These are phyloP conservation scores for Daedaleopsis sinensis DNA, from an alignment of 768 basidiomycete genomes.

Conservation along the genomic window DNA sequence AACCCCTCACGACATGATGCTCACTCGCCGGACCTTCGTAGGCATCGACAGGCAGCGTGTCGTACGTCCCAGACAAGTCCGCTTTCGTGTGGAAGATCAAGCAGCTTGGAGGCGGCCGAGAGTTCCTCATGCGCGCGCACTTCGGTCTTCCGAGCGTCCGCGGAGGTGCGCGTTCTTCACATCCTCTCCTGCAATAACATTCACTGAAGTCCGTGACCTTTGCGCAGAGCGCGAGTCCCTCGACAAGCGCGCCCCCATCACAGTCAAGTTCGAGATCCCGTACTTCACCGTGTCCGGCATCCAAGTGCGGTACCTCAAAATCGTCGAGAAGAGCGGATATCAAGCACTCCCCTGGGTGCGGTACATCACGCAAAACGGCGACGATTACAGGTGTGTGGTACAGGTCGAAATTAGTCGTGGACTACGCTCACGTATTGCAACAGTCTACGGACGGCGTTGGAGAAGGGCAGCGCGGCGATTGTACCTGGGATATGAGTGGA, in stretches of 20 bases:
- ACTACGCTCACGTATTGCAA: conserved; percentile 1
- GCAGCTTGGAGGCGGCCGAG: conserved; percentile 91
- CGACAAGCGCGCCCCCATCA: conserved; percentile 92
- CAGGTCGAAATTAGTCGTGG: neutral
- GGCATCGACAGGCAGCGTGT: conserved; percentile 94
- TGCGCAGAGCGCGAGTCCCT: conserved; percentile 61
- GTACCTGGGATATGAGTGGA: conserved; percentile 37
- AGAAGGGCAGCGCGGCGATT: conserved; percentile 72
- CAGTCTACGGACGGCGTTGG: conserved; percentile 72
- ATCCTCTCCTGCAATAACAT: neutral
- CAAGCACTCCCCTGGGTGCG: conserved; percentile 96
- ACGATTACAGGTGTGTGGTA: conserved; percentile 76
- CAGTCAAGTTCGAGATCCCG: conserved; percentile 97
- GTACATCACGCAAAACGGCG: conserved; percentile 91
- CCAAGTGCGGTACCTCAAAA: conserved; percentile 97
- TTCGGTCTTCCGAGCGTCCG: conserved; percentile 95
- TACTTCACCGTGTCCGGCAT: conserved; percentile 98
- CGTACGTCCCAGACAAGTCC: conserved; percentile 97
- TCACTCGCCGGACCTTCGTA: conserved; percentile 32
- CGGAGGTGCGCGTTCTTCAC: conserved; percentile 63
- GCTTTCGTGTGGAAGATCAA: conserved; percentile 99
- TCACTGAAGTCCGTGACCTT: neutral
- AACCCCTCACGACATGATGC: neutral
- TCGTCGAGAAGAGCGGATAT: conserved; percentile 98
- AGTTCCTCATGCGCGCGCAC: conserved; percentile 98